phyloP scores from a whole-genome alignment of 495 filamentous ascomycete genomes.

The Tricharina praecox region DNA sequence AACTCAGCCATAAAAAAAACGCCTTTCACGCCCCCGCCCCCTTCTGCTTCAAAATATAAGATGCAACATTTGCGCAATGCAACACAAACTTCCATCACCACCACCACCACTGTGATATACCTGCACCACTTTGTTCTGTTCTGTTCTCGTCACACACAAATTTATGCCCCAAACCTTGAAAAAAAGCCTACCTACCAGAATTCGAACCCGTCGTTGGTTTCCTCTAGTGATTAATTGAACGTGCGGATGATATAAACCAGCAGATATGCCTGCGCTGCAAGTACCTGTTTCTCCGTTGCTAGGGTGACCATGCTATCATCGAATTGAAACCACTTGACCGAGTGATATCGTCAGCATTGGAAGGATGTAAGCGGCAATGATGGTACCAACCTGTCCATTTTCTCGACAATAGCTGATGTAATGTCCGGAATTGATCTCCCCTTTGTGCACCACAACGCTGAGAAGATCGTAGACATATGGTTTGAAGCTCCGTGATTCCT shows the following conservation, averaged over 20 bases:
- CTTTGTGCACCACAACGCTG: constrained; percentile 71
- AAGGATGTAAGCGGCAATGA: constrained; percentile 1
- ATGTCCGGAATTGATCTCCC: constrained; percentile 76
- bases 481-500: constrained; percentile 22
- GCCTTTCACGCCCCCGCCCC: too few relatives aligned
- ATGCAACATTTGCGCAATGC: too few relatives aligned
- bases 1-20: too few relatives aligned
- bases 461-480: constrained; percentile 64
- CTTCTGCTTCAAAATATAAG: too few relatives aligned
- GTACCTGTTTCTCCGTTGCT: constrained; percentile 59
- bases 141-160: too few relatives aligned
- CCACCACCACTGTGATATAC: too few relatives aligned
- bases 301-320: constrained; percentile 80
- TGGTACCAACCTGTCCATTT: constrained; percentile 48
- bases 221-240: too few relatives aligned
- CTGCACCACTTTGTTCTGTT: too few relatives aligned
- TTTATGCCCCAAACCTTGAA: too few relatives aligned
- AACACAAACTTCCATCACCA: too few relatives aligned
- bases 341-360: constrained; percentile 14
- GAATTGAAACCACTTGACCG: constrained; percentile 64
- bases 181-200: too few relatives aligned
- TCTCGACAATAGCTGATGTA: constrained; percentile 75
- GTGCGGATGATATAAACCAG: constrained; percentile 64
- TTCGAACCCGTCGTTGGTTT: too few relatives aligned
- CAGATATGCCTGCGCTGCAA: constrained; percentile 67